Conservation (phyloP, 2,329 filamentous ascomycete species). For the Aspergillus aculeatinus region DNA sequence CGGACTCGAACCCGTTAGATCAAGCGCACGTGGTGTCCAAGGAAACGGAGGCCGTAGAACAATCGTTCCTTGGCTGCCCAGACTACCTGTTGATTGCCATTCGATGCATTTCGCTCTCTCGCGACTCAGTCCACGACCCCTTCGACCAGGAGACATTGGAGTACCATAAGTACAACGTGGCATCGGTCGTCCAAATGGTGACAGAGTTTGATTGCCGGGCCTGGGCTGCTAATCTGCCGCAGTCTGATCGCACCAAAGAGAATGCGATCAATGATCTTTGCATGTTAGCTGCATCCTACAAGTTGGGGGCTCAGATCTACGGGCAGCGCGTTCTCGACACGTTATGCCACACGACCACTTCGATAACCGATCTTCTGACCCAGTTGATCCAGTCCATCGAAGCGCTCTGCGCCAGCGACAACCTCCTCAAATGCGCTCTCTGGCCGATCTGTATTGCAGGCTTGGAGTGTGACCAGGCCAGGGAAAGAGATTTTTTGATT, state of each 20-base stretch:
- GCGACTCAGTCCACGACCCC: slow-evolving; percentile 22
- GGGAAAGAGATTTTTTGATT: slow-evolving; percentile 25
- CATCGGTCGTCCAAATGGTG: slow-evolving; percentile 20
- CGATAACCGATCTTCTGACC: slow-evolving; percentile 21
- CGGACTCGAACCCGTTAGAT: slow-evolving; percentile 20
- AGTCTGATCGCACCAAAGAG: slow-evolving; percentile 11
- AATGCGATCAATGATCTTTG: slow-evolving; percentile 24
- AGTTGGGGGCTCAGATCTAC: slow-evolving; percentile 32
- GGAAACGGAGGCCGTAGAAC: slow-evolving; percentile 28
- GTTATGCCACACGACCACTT: slow-evolving; percentile 13
- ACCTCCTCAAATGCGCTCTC: slow-evolving; percentile 35
- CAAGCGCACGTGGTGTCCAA: slow-evolving; percentile 14
- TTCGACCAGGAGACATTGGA: slow-evolving; percentile 11
- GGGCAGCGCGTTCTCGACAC: slow-evolving; percentile 33
- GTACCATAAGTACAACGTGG: slow-evolving; percentile 2
- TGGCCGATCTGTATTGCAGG: slow-evolving; percentile 39
- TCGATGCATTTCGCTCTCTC: slow-evolving; percentile 27
- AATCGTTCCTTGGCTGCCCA: slow-evolving; percentile 39
- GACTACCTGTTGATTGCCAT: slow-evolving; percentile 33
- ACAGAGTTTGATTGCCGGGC: slow-evolving; percentile 27
- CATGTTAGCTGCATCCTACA: slow-evolving; percentile 29
- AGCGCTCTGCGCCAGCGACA: slow-evolving; percentile 22
- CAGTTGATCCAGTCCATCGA: slow-evolving; percentile 28
- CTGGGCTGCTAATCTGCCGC: slow-evolving; percentile 26
- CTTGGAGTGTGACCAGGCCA: slow-evolving; percentile 26